Percentiles rank a stretch among this genome's conserved stretches.
Evolutionary conservation across 495 filamentous ascomycete species (phyloP).

Genomic region (Podospora appendiculata): DNA sequence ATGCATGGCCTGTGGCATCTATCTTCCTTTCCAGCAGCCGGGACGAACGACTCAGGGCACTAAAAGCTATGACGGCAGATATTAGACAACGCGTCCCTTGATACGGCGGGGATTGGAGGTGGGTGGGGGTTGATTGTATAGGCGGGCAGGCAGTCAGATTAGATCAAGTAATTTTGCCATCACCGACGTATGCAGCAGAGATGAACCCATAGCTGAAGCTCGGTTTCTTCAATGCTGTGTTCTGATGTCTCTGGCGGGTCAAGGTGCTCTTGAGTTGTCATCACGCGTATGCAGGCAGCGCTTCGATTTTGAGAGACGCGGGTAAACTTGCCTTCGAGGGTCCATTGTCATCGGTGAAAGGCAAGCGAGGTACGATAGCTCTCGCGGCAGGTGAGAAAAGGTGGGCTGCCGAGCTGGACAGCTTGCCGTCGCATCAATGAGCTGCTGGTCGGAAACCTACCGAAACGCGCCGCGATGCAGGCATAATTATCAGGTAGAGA

Average conservation of each 20-base stretch:
- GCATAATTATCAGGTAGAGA: too few relatives aligned
- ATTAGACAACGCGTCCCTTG: constrained; percentile 31
- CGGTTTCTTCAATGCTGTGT: constrained; percentile 35
- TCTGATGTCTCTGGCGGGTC: constrained; percentile 31
- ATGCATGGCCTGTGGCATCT: constrained; percentile 71
- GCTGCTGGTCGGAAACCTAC: too few relatives aligned
- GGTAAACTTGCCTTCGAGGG: neutral
- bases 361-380: too few relatives aligned
- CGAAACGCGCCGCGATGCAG: too few relatives aligned
- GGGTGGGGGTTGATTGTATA: neutral
- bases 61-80: constrained; percentile 46
- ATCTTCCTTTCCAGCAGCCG: constrained; percentile 54
- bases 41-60: constrained; percentile 48
- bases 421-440: neutral
- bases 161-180: constrained; percentile 47
- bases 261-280: constrained; percentile 34
- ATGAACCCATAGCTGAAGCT: constrained; percentile 38
- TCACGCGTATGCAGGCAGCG: constrained; percentile 15
- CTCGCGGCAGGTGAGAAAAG: neutral
- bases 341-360: too few relatives aligned
- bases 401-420: neutral
- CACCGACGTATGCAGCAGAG: constrained; percentile 38
- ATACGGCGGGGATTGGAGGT: neutral
- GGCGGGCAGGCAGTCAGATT: constrained; percentile 31
- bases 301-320: too few relatives aligned